These are phyloP conservation scores for Neurospora cerealis DNA, from an alignment of 495 filamentous ascomycete species.

Conservation along the genomic window DNA sequence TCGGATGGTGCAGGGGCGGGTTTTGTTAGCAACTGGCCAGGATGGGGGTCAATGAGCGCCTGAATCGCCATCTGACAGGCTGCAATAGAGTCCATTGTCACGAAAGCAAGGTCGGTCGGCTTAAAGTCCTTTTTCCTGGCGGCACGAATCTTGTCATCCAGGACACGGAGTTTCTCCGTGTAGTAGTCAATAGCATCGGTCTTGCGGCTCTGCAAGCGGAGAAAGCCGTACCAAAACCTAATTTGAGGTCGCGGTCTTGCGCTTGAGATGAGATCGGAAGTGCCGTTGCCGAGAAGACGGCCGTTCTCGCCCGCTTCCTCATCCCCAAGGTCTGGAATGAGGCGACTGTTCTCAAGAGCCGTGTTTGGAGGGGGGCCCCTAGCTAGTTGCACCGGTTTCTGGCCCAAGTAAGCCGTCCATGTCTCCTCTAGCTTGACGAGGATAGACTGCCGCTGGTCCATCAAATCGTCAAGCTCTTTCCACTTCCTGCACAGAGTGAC, in stretches of 20 bases:
- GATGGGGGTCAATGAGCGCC: slow-evolving; percentile 79
- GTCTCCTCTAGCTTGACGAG: slow-evolving; percentile 73
- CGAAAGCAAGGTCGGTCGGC: slow-evolving; percentile 78
- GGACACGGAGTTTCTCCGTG: slow-evolving; percentile 68
- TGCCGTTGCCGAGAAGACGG: slow-evolving; percentile 39
- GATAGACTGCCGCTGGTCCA: slow-evolving; percentile 54
- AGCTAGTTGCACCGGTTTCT: slow-evolving; percentile 10
- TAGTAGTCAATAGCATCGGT: slow-evolving; percentile 93
- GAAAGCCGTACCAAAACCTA: slow-evolving; percentile 70
- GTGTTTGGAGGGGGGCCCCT: slow-evolving; percentile 2
- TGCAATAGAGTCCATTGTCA: slow-evolving; percentile 94
- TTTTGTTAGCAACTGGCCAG: slow-evolving; percentile 73
- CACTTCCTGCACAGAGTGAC: slow-evolving; percentile 84
- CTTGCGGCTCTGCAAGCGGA: slow-evolving; percentile 58
- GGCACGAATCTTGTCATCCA: slow-evolving; percentile 65
- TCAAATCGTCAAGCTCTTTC: slow-evolving; percentile 67
- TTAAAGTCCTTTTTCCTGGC: slow-evolving; percentile 68
- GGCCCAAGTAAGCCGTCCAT: slow-evolving; percentile 57
- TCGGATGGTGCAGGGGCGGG: slow-evolving; percentile 81
- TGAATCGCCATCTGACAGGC: slow-evolving; percentile 90
- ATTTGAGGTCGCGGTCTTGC: slow-evolving; percentile 51
- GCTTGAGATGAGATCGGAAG: slow-evolving; percentile 23
- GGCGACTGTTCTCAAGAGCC: not conserved
- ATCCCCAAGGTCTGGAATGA: slow-evolving; percentile 4
- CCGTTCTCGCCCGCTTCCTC: slow-evolving; percentile 36